Evolutionary conservation across 176 grass and related monocot species (phyloP).

Genomic region (Paspalum vaginatum): DNA sequence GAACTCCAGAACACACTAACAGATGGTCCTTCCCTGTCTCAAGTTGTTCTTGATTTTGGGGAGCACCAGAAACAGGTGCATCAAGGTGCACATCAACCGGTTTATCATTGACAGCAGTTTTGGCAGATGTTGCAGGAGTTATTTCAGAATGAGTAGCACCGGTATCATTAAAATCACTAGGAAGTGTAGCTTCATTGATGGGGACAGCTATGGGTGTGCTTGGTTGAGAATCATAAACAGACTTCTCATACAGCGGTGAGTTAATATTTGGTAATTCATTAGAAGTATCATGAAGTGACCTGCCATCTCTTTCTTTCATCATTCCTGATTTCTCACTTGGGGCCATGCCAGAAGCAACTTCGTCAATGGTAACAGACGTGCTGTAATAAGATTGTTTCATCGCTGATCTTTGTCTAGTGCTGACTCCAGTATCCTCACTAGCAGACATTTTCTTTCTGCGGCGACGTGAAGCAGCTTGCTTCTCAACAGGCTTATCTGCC

Average conservation of each 20-base stretch:
- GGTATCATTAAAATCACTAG: constrained; percentile 40
- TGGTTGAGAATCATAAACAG: constrained; percentile 56
- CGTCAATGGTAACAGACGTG: constrained; percentile 24
- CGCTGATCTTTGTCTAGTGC: constrained; percentile 54
- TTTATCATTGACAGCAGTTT: constrained; percentile 40
- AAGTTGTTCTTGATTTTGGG: constrained; percentile 45
- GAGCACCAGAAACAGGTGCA: constrained; percentile 24
- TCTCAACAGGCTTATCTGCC: constrained; percentile 47
- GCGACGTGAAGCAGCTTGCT: constrained; percentile 47
- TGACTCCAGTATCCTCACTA: constrained; percentile 49
- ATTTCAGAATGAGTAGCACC: constrained; percentile 47
- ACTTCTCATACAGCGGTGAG: constrained; percentile 46
- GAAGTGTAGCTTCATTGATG: constrained; percentile 46
- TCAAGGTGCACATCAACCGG: constrained; percentile 22
- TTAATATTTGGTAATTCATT: constrained; percentile 50
- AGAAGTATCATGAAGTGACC: constrained; percentile 46
- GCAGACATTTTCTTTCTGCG: constrained; percentile 57
- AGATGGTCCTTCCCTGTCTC: constrained; percentile 45
- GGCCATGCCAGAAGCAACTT: constrained; percentile 29
- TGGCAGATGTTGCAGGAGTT: constrained; percentile 29
- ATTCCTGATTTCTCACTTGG: constrained; percentile 38
- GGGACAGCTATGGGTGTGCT: constrained; percentile 59
- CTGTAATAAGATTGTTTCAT: constrained; percentile 46
- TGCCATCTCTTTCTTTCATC: constrained; percentile 42
- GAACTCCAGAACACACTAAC: constrained; percentile 29